These are phyloP conservation scores for Hansenula sp. DNA, from an alignment of 1,139 yeast species.

Conservation along the genomic window DNA sequence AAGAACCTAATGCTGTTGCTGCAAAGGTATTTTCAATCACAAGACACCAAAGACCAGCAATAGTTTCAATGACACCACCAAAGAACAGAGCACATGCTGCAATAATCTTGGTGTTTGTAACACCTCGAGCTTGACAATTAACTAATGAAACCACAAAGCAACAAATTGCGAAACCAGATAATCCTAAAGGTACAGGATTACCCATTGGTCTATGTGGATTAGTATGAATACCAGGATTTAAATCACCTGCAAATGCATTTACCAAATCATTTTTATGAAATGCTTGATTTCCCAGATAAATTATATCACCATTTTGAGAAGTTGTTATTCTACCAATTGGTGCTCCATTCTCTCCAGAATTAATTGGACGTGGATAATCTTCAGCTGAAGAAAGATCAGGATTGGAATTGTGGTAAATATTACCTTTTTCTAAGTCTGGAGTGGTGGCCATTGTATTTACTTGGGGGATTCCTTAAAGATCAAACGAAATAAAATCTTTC, in stretches of 20 bases:
- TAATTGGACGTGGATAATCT: background rate
- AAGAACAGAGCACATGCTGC: slow-evolving; percentile 51
- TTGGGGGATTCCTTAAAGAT: too few relatives aligned
- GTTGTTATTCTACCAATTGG: slow-evolving; percentile 17
- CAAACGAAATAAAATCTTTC: too few relatives aligned
- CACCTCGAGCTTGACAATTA: slow-evolving; percentile 51
- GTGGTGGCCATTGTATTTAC: background rate
- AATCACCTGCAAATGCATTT: slow-evolving; percentile 55
- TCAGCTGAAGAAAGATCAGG: background rate
- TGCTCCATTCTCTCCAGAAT: background rate
- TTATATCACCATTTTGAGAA: slow-evolving; percentile 29
- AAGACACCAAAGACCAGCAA: slow-evolving; percentile 66
- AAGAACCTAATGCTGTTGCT: slow-evolving; percentile 60
- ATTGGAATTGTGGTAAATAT: background rate
- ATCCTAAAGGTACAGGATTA: slow-evolving; percentile 62
- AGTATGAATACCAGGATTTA: slow-evolving; percentile 49
- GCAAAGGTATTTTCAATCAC: slow-evolving; percentile 66
- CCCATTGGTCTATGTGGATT: slow-evolving; percentile 31
- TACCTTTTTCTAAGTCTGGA: slow-evolving; percentile 1
- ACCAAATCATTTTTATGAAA: slow-evolving; percentile 51
- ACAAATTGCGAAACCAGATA: slow-evolving; percentile 54
- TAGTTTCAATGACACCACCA: slow-evolving; percentile 63
- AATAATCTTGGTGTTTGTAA: slow-evolving; percentile 42
- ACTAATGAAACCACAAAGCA: slow-evolving; percentile 39
- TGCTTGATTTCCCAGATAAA: slow-evolving; percentile 54